Conservation (phyloP, 192 early-diverging fungal species). For the Martensiomyces pterosporus region DNA sequence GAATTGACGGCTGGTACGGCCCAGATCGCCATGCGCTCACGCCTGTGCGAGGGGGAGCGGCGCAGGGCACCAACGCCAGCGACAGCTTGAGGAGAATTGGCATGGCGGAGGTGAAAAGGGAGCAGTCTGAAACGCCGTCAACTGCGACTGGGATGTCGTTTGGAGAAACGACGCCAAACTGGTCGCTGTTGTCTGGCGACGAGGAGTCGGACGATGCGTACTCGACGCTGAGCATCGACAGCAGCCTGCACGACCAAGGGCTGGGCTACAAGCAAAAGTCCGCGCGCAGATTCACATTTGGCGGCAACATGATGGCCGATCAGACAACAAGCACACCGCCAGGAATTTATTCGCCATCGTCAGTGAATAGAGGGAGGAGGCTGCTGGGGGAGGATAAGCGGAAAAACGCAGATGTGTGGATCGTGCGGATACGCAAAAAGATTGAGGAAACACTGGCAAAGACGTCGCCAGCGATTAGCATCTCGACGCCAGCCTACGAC, state of each 20-base stretch:
- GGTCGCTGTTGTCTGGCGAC: slow-evolving; percentile 2
- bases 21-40: too few species aligned
- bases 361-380: not conserved
- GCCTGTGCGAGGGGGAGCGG: too few species aligned
- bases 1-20: not conserved
- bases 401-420: slow-evolving; percentile 22
- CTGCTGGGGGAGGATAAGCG: not conserved
- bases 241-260: slow-evolving; percentile 9
- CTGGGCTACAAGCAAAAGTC: not conserved
- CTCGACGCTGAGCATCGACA: slow-evolving; percentile 36
- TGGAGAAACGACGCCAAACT: slow-evolving; percentile 1
- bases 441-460: slow-evolving; percentile 35
- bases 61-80: too few species aligned
- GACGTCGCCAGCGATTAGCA: slow-evolving; percentile 1
- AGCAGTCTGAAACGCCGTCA: too few species aligned
- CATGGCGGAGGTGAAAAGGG: too few species aligned
- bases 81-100: too few species aligned
- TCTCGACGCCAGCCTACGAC: slow-evolving; percentile 40
- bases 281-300: not conserved
- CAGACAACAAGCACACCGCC: too few species aligned
- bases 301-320: slow-evolving; percentile 5
- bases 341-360: slow-evolving; percentile 3
- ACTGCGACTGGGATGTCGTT: not conserved
- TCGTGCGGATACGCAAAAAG: slow-evolving; percentile 31
- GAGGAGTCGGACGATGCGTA: slow-evolving; percentile 15